phyloP scores from a whole-genome alignment of 495 filamentous ascomycete species.

The Lindgomyces ingoldianus region DNA sequence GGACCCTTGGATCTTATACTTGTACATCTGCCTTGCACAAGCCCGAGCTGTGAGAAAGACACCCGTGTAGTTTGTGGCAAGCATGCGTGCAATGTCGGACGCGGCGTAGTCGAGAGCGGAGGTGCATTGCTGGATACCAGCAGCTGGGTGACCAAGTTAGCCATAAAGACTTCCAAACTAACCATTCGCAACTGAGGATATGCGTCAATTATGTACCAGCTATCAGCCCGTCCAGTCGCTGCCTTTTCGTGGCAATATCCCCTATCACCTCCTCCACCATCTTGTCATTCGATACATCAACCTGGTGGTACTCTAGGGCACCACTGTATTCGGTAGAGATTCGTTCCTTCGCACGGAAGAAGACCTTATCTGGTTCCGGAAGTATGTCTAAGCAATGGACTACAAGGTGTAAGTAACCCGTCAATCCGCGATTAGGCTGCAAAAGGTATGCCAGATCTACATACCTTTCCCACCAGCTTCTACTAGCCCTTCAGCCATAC shows the following conservation, averaged over 20 bases:
- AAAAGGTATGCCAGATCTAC: background rate
- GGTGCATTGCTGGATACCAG: slow-evolving; percentile 32
- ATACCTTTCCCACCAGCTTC: slow-evolving; percentile 69
- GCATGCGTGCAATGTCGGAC: slow-evolving; percentile 68
- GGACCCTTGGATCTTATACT: slow-evolving; percentile 68
- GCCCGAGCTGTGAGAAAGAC: slow-evolving; percentile 74
- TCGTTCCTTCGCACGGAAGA: slow-evolving; percentile 52
- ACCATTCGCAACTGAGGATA: background rate
- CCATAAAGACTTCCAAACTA: background rate
- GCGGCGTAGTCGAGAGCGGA: slow-evolving; percentile 56
- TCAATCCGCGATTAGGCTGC: background rate
- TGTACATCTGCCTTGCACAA: slow-evolving; percentile 73
- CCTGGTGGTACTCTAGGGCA: slow-evolving; percentile 60
- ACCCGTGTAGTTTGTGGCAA: slow-evolving; percentile 75
- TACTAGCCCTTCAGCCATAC: slow-evolving; percentile 67
- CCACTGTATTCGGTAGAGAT: slow-evolving; percentile 55
- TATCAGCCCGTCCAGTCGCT: slow-evolving; percentile 70
- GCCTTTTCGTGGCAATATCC: slow-evolving; percentile 55
- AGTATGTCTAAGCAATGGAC: slow-evolving; percentile 67
- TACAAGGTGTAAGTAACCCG: slow-evolving; percentile 32
- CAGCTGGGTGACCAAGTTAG: slow-evolving; percentile 49
- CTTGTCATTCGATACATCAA: slow-evolving; percentile 63
- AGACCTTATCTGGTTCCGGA: slow-evolving; percentile 54
- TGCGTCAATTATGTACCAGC: slow-evolving; percentile 52
- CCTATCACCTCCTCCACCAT: slow-evolving; percentile 57